Percentiles rank a stretch among this genome's conserved stretches.
phyloP scores from a whole-genome alignment of 2,329 filamentous ascomycete genomes.

The Ophiostoma tasmaniense region DNA sequence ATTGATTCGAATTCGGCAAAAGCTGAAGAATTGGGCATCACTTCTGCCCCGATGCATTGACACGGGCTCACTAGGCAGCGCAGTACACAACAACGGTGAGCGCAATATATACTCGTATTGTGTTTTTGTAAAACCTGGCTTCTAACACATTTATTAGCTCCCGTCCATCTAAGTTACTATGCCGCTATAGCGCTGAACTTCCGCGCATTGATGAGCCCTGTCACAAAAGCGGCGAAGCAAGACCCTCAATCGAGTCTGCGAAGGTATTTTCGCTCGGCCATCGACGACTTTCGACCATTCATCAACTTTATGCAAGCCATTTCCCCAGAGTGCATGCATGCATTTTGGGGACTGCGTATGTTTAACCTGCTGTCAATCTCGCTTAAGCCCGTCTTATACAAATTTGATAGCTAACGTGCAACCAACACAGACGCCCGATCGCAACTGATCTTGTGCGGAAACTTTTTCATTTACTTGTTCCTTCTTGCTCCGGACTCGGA shows the following conservation, averaged over 20 bases:
- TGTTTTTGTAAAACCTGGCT: background rate
- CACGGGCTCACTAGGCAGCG: slow-evolving; percentile 21
- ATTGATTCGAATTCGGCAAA: slow-evolving; percentile 22
- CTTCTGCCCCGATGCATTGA: slow-evolving; percentile 31
- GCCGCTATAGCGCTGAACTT: background rate
- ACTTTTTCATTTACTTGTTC: background rate
- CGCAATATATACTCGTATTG: background rate
- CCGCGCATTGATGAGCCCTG: background rate
- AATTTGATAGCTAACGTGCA: background rate
- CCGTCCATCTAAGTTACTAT: background rate
- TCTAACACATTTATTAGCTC: background rate
- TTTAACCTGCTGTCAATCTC: slow-evolving; percentile 14
- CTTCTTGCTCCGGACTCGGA: background rate
- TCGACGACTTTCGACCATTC: slow-evolving; percentile 32
- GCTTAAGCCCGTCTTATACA: background rate
- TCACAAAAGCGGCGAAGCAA: background rate
- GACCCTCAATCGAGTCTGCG: background rate
- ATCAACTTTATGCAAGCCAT: slow-evolving; percentile 32
- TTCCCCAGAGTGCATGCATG: slow-evolving; percentile 30
- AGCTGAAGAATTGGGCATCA: slow-evolving; percentile 30
- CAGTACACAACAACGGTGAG: slow-evolving; percentile 21
- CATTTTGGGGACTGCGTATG: slow-evolving; percentile 39
- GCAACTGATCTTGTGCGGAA: background rate
- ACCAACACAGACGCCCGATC: background rate
- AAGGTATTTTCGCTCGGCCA: slow-evolving; percentile 29